Conservation (phyloP, 2,329 filamentous ascomycete genomes). For the Ophiostoma himal-ulmi region DNA sequence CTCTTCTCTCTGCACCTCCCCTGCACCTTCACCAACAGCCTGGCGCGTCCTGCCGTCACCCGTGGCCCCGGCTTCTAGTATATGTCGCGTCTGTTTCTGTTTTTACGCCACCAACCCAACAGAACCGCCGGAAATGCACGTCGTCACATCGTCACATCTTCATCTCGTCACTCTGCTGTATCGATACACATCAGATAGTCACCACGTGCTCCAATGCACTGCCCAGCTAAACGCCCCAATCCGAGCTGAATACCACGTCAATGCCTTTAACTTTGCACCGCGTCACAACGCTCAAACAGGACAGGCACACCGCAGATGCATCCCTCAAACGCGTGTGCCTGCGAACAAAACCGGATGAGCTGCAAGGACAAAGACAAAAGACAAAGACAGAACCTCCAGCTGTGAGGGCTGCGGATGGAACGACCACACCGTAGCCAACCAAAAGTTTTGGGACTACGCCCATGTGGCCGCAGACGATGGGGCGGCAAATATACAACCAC, state of each 20-base stretch:
- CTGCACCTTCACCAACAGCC: not conserved
- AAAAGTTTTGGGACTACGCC: not conserved
- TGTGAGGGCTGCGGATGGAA: not conserved
- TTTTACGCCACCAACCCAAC: not conserved
- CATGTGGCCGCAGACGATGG: not conserved
- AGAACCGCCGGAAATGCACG: not conserved
- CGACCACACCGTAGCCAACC: not conserved
- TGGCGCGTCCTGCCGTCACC: constrained; percentile 10
- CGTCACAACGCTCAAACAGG: not conserved
- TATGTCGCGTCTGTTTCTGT: not conserved
- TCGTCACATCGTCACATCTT: not conserved
- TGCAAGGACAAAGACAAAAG: not conserved
- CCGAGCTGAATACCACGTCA: not conserved
- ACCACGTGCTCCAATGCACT: not conserved
- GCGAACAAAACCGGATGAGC: not conserved
- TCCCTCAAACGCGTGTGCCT: not conserved
- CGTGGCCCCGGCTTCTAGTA: not conserved
- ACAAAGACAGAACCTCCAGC: not conserved
- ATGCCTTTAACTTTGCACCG: not conserved
- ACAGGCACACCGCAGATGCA: not conserved
- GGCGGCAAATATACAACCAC: not conserved
- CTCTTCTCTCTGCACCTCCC: not conserved
- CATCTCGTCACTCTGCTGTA: not conserved
- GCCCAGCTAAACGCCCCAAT: not conserved
- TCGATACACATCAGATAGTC: not conserved